Evolutionary conservation across 345 rosid species (phyloP).

Genomic region (Trapa bicornis): DNA sequence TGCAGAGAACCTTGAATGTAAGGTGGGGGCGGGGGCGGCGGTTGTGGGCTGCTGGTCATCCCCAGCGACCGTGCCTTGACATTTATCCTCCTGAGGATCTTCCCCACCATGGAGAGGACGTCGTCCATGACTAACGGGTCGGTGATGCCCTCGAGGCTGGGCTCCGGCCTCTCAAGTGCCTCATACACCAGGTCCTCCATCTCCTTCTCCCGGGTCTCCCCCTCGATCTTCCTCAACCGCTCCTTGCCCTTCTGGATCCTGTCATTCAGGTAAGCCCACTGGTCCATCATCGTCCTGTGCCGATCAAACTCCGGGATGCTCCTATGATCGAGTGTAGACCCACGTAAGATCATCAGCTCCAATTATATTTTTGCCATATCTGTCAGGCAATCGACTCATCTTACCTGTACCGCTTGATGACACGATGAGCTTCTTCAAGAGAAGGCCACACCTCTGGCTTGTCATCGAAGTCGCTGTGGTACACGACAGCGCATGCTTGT

Average conservation of each 20-base stretch:
- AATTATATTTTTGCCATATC: no score
- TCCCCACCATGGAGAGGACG: conserved; percentile 6
- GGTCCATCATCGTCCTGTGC: conserved; percentile 13
- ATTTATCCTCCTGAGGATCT: conserved; percentile 1
- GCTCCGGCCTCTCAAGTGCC: conserved; percentile 1
- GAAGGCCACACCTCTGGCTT: no score
- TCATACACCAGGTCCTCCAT: conserved; percentile 11
- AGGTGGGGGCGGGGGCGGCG: no score
- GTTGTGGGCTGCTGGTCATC: no score
- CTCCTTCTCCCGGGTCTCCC: conserved; percentile 19
- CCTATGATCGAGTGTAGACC: neutral
- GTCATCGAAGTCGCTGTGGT: no score
- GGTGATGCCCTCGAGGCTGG: conserved; percentile 3
- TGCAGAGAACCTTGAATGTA: no score
- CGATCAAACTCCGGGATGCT: conserved; percentile 16
- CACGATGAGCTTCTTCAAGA: no score
- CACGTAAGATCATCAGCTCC: no score
- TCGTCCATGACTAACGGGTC: conserved; percentile 13
- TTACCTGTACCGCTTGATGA: no score
- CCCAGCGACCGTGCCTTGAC: neutral
- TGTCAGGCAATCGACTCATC: no score
- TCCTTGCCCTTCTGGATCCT: conserved; percentile 24
- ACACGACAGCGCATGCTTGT: no score
- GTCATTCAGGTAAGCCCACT: conserved; percentile 19
- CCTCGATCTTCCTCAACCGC: conserved; percentile 21